These are phyloP conservation scores for Boletus speciosus DNA, from an alignment of 768 basidiomycete species.

Conservation along the genomic window DNA sequence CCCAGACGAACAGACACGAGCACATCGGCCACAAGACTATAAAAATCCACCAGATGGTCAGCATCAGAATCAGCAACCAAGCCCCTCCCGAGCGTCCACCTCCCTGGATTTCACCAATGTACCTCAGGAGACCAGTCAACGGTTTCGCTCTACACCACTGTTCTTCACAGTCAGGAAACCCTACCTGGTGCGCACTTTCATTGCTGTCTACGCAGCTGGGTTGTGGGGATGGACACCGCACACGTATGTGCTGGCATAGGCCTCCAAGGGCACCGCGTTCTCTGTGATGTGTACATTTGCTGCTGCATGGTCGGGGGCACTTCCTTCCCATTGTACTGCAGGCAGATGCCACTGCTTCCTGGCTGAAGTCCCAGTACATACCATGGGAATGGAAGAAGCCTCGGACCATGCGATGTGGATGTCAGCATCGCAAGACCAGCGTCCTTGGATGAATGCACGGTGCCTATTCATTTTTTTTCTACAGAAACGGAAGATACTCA, in stretches of 20 bases:
- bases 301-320: slow-evolving; percentile 35
- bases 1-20: slow-evolving; percentile 15
- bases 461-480: background rate
- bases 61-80: slow-evolving; percentile 14
- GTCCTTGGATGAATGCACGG: background rate
- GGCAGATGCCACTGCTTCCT: slow-evolving; percentile 30
- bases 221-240: slow-evolving; percentile 9
- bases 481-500: background rate
- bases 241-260: background rate
- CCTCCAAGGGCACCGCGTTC: slow-evolving; percentile 16
- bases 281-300: slow-evolving; percentile 21
- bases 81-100: slow-evolving; percentile 7
- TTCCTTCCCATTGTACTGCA: slow-evolving; percentile 38
- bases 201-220: slow-evolving; percentile 12
- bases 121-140: background rate
- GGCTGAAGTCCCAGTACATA: slow-evolving; percentile 39
- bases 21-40: slow-evolving; percentile 20
- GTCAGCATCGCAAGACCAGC: slow-evolving; percentile 26
- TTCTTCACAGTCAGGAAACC: background rate
- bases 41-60: slow-evolving; percentile 19
- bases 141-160: background rate
- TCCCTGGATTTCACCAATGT: background rate
- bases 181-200: slow-evolving; percentile 16
- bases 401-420: slow-evolving; percentile 35
- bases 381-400: slow-evolving; percentile 58